These are phyloP conservation scores for Nidula microcarpa DNA, from an alignment of 768 basidiomycete genomes.

Conservation along the genomic window DNA sequence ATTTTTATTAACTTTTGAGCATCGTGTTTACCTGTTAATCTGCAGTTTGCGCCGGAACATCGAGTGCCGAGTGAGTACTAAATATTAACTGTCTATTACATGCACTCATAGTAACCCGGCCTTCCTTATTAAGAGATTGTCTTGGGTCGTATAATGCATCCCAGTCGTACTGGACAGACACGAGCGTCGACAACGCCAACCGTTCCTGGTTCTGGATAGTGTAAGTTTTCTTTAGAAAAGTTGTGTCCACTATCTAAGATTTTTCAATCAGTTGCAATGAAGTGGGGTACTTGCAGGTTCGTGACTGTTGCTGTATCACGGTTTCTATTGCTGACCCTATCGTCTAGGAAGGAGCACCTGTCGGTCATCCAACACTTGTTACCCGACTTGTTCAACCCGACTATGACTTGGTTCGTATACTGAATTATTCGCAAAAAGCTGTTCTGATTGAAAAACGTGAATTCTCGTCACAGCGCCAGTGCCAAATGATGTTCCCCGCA, in stretches of 20 bases:
- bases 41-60: no score
- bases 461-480: conserved; percentile 48
- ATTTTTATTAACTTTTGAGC: no score
- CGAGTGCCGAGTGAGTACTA: conserved; percentile 47
- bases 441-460: no score
- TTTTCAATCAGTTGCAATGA: conserved; percentile 49
- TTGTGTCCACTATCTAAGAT: no score
- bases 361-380: conserved; percentile 38
- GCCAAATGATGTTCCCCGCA: conserved; percentile 61
- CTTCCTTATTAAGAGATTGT: no score
- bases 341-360: conserved; percentile 39
- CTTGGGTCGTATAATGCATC: conserved; percentile 39
- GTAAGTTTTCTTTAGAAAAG: conserved; percentile 26
- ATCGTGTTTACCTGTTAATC: no score
- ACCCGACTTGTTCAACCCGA: conserved; percentile 49
- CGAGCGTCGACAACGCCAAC: conserved; percentile 44
- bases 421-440: no score
- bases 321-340: neutral
- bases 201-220: conserved; percentile 77
- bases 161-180: conserved; percentile 48
- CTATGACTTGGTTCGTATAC: conserved; percentile 48
- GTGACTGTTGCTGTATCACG: neutral
- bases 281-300: conserved; percentile 56
- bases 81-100: neutral
- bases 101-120: no score